Conservation (phyloP, 495 filamentous ascomycete species). For the Xylaria longipes region DNA sequence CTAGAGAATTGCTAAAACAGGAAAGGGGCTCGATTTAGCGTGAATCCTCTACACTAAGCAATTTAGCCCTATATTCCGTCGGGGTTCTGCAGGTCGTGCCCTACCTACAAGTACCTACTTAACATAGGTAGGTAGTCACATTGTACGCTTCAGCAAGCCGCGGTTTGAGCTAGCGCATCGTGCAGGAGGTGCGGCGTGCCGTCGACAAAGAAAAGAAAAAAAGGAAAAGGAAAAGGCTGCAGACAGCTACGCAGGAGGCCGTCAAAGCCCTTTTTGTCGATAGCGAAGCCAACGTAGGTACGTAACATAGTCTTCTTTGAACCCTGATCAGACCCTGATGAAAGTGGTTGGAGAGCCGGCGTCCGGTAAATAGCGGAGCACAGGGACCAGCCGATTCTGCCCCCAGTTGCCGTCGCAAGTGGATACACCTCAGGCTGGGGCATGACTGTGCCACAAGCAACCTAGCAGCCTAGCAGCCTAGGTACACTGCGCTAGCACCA, state of each 20-base stretch:
- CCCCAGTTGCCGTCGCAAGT: constrained; percentile 10
- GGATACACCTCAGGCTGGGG: constrained; percentile 16
- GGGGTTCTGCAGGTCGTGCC: constrained; percentile 6
- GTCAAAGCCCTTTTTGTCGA: background rate
- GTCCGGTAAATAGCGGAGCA: constrained; percentile 12
- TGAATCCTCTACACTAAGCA: background rate
- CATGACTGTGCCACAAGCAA: constrained; percentile 12
- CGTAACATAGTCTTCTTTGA: background rate
- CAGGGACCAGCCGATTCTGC: constrained; percentile 17
- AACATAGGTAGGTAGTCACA: background rate
- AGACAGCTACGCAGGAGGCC: background rate
- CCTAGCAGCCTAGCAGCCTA: background rate
- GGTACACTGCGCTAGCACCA: background rate
- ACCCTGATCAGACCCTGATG: background rate
- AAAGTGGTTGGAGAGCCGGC: background rate
- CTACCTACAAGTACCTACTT: background rate
- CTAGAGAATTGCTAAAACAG: background rate
- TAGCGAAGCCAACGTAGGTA: background rate
- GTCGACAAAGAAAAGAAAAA: background rate
- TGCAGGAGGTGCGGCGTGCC: constrained; percentile 3
- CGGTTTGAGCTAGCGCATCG: constrained; percentile 1
- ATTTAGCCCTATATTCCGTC: constrained; percentile 5
- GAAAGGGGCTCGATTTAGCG: background rate
- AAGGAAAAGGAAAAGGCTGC: background rate
- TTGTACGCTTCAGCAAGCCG: constrained; percentile 3